Base-by-base conservation (phyloP, 805 yeast genomes). In the Lipomyces oligophaga region DNA sequence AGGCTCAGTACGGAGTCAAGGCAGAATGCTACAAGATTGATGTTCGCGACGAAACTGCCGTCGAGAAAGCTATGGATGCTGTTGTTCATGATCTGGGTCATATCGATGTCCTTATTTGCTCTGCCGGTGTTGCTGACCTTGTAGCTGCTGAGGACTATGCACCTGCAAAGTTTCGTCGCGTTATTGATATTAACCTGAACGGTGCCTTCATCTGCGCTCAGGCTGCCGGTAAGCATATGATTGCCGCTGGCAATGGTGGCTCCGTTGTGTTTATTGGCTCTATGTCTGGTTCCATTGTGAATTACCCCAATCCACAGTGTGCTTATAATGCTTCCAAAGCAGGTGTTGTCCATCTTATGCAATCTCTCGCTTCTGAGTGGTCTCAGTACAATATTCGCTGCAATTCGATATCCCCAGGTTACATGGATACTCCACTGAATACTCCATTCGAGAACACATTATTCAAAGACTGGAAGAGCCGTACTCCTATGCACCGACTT, bases 281-380 rank as follows among this genome's bases (percentile, higher is more conserved):
- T 56, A 80, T 80, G 85, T 77, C 83, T 15, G 85, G 82, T 32
- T 73, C 80, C 52, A 80, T 80, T 54, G 85, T 79, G 60, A 80
- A 80, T 70, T 80, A 79, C 73, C 85, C 85, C 34, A 84, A 80
- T 67, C 83, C 83, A 10, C 85, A 80, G 66, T 67, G 74, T 52
- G 80, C 82, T 63, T 80, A 80, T 72, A 80, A 80, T 68, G 82
- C 81, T 69, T 76, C 83, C 59, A 80, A 80, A 72, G 85, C 85
- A 26, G 85, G 80, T 49, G 85, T 80, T 31, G 74, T 76, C 54
- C 85, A 80, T 66, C 72, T 80, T 66, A 78, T 73, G 60, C 71
- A 77, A 64, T 77, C 83, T n/a, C 73, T 80, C 57, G 83, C 85
- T 26, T 79, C 81, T 50, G 85, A 80, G 66, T 80, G 85, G 85